Base-by-base conservation (phyloP, 2,329 filamentous ascomycete species). In the Triangularia verruculosa region DNA sequence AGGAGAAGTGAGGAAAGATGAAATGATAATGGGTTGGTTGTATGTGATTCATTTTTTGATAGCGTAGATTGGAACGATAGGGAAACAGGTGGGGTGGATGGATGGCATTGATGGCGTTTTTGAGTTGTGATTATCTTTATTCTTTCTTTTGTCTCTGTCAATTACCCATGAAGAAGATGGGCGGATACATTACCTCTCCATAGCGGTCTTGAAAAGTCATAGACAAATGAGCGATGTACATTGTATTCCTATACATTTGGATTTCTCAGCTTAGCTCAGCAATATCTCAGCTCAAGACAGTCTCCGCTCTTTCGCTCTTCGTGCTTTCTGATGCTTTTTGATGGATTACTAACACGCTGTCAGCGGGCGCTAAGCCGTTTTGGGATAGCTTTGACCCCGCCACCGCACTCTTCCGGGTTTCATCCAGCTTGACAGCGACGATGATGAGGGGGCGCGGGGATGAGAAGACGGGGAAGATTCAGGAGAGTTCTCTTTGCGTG, bases 201-300 rank as follows among this genome's bases (percentile, higher is more conserved):
- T 22, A 65, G 61, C 64, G 64, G 57, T 61, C 61, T 65, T 51
- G 57, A 56, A 24, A 51, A 51, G 20, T 51, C 30, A 32, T 32
- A 30, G 20, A 34, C 24, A 32, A 32, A n/a, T 32, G 30, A 32
- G 30, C 30, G 30, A 32, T 32, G 30, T 32, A 32, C 30, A 32
- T 32, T 32, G 30, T 6, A 43, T 28, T 20, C n/a, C n/a, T n/a
- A n/a, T n/a, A n/a, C n/a, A 17, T 25, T 43, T 43, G 17, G 17
- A 13, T 34, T 27, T 59, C 57, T 59, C 27, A 28, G 55, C 55
- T 28, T 61, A 60, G n/a, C 57, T 83, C 59, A 47, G 4, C 39
- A 20, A 4, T 9, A 28, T 9, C 27, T 20, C 15, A 47, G n/a
- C n/a, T 47, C 7, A 5, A 5, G 4, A 28, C 5, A 28, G 9